Percentiles rank a stretch among this genome's conserved stretches.
phyloP scores from a whole-genome alignment of 345 rosid species.

The Gossypium sturtianum region DNA sequence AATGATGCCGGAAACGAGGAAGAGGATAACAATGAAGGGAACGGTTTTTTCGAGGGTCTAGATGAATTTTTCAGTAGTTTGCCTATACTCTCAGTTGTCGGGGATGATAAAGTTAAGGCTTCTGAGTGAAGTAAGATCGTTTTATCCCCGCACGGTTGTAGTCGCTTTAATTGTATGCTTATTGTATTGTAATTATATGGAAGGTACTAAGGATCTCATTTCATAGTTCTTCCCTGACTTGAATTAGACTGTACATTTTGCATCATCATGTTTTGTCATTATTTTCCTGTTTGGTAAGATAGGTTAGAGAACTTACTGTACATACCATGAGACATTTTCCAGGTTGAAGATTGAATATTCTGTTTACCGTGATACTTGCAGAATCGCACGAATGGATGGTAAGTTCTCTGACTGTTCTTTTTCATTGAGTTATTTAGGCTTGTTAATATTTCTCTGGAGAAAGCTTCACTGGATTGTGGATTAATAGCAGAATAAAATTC shows the following conservation, averaged over 20 bases:
- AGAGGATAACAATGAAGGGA: slow-evolving; percentile 78
- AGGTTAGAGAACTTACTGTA: background rate
- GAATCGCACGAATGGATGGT: background rate
- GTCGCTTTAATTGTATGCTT: slow-evolving; percentile 23
- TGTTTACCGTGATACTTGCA: background rate
- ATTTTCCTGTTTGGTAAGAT: background rate
- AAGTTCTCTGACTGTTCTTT: background rate
- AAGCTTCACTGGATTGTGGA: background rate
- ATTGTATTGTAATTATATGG: slow-evolving; percentile 24
- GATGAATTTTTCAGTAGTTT: slow-evolving; percentile 89
- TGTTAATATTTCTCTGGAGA: background rate
- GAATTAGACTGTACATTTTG: slow-evolving; percentile 8
- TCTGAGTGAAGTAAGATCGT: slow-evolving; percentile 47
- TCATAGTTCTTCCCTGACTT: background rate
- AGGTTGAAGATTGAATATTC: background rate
- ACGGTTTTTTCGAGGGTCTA: slow-evolving; percentile 83
- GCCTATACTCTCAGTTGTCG: slow-evolving; percentile 83
- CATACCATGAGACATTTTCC: background rate
- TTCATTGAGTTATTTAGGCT: background rate
- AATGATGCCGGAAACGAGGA: slow-evolving; percentile 44
- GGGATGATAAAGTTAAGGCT: slow-evolving; percentile 79
- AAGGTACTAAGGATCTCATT: background rate
- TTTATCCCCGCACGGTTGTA: slow-evolving; percentile 8
- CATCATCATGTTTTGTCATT: background rate
- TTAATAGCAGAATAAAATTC: background rate